These are phyloP conservation scores for Lasiodiplodia theobromae DNA, from an alignment of 2,329 filamentous ascomycete genomes.

Conservation along the genomic window DNA sequence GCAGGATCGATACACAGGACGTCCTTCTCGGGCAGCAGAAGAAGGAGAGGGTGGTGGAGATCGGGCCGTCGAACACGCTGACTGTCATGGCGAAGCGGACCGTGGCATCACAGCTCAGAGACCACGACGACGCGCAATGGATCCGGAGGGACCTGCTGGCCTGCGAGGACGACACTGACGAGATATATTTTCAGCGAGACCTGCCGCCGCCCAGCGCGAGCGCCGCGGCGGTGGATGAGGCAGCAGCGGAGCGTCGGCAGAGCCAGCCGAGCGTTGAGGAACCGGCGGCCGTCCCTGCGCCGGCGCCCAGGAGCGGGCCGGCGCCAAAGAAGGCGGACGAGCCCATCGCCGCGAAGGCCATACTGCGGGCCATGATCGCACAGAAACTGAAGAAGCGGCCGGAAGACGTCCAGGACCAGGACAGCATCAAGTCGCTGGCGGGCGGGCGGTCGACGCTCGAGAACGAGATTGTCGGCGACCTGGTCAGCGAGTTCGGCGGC, in stretches of 20 bases:
- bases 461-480: conserved; percentile 55
- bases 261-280: not conserved
- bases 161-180: conserved; percentile 6
- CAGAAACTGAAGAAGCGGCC: conserved; percentile 40
- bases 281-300: not conserved
- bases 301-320: conserved; percentile 17
- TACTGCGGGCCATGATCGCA: conserved; percentile 41
- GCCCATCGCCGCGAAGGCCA: conserved; percentile 35
- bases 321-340: conserved; percentile 31
- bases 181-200: conserved; percentile 10
- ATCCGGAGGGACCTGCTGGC: conserved; percentile 10
- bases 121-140: conserved; percentile 31
- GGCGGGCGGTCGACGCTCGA: conserved; percentile 53
- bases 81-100: conserved; percentile 50
- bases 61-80: conserved; percentile 48
- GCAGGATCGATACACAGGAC: conserved; percentile 51
- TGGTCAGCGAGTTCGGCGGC: conserved; percentile 50
- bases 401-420: conserved; percentile 37
- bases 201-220: not conserved
- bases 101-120: conserved; percentile 34
- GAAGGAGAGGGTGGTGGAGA: conserved; percentile 47
- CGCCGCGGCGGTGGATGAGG: not conserved
- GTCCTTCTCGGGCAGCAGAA: conserved; percentile 38
- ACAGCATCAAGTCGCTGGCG: conserved; percentile 45
- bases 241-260: not conserved